A percentile compares a stretch with the other conserved stretches of the same genome.
These are phyloP conservation scores for Dactylonectria macrodidyma DNA, from an alignment of 2,329 filamentous ascomycete genomes.

Conservation along the genomic window DNA sequence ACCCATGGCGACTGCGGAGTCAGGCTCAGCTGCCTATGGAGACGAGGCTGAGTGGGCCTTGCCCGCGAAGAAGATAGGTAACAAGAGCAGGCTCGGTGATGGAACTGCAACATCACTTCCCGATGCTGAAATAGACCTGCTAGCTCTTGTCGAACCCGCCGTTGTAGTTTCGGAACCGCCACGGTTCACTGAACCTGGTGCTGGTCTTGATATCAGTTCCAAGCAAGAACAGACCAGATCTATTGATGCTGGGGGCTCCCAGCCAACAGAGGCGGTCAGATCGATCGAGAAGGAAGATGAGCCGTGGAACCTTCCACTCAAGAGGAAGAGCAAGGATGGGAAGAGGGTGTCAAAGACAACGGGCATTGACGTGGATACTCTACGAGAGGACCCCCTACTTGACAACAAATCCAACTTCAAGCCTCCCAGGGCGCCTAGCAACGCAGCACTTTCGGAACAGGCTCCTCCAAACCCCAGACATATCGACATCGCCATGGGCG, in stretches of 20 bases:
- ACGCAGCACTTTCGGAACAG: too few relatives aligned
- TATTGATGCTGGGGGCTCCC: neutral
- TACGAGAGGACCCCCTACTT: too few relatives aligned
- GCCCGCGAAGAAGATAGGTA: conserved; percentile 53
- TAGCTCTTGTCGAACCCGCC: neutral
- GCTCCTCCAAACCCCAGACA: too few relatives aligned
- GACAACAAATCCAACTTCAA: too few relatives aligned
- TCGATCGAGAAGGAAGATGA: conserved; percentile 28
- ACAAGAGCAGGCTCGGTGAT: conserved; percentile 36
- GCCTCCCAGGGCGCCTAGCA: too few relatives aligned
- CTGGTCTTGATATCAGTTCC: neutral
- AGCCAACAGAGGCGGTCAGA: neutral
- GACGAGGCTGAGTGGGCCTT: conserved; percentile 36
- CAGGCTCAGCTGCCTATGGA: neutral
- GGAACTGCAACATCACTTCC: neutral
- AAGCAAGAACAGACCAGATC: neutral
- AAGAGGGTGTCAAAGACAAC: conserved; percentile 26
- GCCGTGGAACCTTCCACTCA: conserved; percentile 35
- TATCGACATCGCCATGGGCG: conserved; percentile 3
- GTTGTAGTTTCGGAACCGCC: neutral
- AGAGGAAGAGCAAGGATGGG: conserved; percentile 53
- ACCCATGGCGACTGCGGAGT: neutral
- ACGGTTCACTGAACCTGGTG: neutral
- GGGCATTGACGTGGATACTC: neutral
- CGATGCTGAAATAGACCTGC: neutral